These are phyloP conservation scores for Botryotinia calthae DNA, from an alignment of 2,329 filamentous ascomycete species.

Conservation along the genomic window DNA sequence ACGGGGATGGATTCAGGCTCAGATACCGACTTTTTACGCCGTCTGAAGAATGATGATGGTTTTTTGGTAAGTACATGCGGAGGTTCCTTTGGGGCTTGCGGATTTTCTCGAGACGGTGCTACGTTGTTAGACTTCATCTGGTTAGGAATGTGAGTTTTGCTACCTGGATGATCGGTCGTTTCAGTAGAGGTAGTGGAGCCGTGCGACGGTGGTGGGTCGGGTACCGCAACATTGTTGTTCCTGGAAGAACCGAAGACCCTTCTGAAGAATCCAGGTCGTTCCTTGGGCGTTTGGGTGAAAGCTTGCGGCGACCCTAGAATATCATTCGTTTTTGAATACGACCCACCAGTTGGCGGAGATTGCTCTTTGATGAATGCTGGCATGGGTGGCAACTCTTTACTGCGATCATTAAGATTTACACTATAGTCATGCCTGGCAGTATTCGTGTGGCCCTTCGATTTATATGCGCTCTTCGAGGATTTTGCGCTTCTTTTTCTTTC, in stretches of 20 bases:
- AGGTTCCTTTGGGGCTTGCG: conserved; percentile 35
- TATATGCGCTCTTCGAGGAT: conserved; percentile 47
- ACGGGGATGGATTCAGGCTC: conserved; percentile 62
- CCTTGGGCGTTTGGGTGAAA: conserved; percentile 52
- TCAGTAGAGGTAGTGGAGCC: conserved; percentile 42
- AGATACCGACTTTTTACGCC: conserved; percentile 84
- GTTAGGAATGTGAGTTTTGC: conserved; percentile 45
- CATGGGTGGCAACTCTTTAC: conserved; percentile 35
- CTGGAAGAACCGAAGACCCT: conserved; percentile 77
- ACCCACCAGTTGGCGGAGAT: conserved; percentile 53
- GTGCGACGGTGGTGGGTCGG: conserved; percentile 38
- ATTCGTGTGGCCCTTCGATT: conserved; percentile 42
- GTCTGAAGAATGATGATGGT: conserved; percentile 88
- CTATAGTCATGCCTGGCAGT: conserved; percentile 39
- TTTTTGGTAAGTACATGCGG: conserved; percentile 70
- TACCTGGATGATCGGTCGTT: conserved; percentile 42
- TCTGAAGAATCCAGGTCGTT: conserved; percentile 85
- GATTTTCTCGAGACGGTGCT: conserved; percentile 32
- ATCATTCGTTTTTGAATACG: conserved; percentile 47
- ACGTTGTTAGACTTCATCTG: conserved; percentile 46
- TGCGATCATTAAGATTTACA: conserved; percentile 36
- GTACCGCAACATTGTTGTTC: conserved; percentile 42
- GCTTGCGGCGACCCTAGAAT: conserved; percentile 32
- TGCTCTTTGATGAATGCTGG: conserved; percentile 46
- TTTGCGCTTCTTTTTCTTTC: conserved; percentile 58